phyloP scores from a whole-genome alignment of 2,329 filamentous ascomycete genomes.

The Zalaria obscura region DNA sequence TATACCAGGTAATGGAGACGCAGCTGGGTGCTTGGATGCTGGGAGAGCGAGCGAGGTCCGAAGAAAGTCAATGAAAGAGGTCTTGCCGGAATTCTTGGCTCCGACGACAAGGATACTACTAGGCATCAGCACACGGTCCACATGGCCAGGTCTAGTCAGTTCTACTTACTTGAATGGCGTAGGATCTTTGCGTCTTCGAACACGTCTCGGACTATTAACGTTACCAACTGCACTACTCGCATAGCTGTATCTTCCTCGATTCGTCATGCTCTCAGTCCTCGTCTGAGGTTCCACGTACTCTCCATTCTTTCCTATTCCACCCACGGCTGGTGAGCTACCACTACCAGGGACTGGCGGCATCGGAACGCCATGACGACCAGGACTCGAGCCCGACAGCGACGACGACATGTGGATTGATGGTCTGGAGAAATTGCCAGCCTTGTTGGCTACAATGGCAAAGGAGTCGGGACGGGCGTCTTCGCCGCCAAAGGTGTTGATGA shows the following conservation, averaged over 20 bases:
- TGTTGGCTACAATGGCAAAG: slow-evolving; percentile 42
- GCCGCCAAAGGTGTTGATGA: slow-evolving; percentile 45
- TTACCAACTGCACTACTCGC: slow-evolving; percentile 82
- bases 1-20: slow-evolving; percentile 5
- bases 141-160: not conserved
- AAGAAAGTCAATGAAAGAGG: slow-evolving; percentile 91
- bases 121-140: not conserved
- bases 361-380: slow-evolving; percentile 14
- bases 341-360: slow-evolving; percentile 8
- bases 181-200: slow-evolving; percentile 89
- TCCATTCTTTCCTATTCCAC: slow-evolving; percentile 23
- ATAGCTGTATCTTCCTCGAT: slow-evolving; percentile 92
- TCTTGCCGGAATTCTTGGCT: slow-evolving; percentile 79
- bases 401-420: slow-evolving; percentile 17
- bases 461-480: slow-evolving; percentile 50
- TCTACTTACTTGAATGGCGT: slow-evolving; percentile 92
- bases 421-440: slow-evolving; percentile 25
- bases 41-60: slow-evolving; percentile 73
- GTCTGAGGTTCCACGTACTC: slow-evolving; percentile 62
- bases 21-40: slow-evolving; percentile 50
- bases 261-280: slow-evolving; percentile 85
- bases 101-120: slow-evolving; percentile 78
- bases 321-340: not conserved
- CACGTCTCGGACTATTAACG: slow-evolving; percentile 81
- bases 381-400: slow-evolving; percentile 5